Percentiles rank a stretch among this genome's conserved stretches.
Conservation (phyloP, 768 basidiomycete genomes). For the Gloeopeniophorella convolvens region DNA sequence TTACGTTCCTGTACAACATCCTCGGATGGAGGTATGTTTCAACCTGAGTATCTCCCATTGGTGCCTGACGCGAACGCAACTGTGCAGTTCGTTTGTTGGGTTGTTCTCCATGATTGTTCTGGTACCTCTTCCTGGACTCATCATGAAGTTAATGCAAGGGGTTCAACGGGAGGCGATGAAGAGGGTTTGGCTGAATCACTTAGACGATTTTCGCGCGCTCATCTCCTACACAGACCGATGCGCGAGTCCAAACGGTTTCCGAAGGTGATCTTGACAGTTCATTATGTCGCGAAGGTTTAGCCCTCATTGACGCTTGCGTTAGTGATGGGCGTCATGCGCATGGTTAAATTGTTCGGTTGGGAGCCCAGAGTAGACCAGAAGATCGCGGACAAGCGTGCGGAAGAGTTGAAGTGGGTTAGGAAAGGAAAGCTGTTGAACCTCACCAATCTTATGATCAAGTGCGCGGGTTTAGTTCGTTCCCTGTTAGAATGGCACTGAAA, state of each 20-base stretch:
- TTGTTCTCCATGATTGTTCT: constrained; percentile 34
- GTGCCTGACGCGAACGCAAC: no score
- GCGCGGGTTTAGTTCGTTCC: no score
- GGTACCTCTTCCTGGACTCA: constrained; percentile 37
- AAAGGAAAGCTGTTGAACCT: constrained; percentile 30
- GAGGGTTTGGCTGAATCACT: constrained; percentile 19
- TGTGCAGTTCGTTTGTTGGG: constrained; percentile 38
- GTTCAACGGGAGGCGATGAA: constrained; percentile 37
- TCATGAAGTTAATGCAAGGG: constrained; percentile 31
- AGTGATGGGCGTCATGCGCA: constrained; percentile 36
- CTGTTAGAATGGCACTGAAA: not conserved
- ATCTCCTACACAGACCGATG: constrained; percentile 40
- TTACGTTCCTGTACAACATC: constrained; percentile 38
- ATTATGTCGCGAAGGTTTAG: not conserved
- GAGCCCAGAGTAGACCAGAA: constrained; percentile 37
- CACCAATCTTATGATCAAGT: constrained; percentile 30
- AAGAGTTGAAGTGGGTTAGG: constrained; percentile 33
- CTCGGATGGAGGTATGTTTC: no score
- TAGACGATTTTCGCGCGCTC: not conserved
- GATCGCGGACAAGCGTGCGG: constrained; percentile 30
- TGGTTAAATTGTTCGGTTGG: constrained; percentile 61
- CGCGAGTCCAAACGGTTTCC: constrained; percentile 39
- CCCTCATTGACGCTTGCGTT: not conserved
- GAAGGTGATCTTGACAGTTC: constrained; percentile 28
- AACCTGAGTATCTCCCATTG: no score